Conservation (phyloP, 371 early-diverging fungal species). For the Phascolomyces articulosus region DNA sequence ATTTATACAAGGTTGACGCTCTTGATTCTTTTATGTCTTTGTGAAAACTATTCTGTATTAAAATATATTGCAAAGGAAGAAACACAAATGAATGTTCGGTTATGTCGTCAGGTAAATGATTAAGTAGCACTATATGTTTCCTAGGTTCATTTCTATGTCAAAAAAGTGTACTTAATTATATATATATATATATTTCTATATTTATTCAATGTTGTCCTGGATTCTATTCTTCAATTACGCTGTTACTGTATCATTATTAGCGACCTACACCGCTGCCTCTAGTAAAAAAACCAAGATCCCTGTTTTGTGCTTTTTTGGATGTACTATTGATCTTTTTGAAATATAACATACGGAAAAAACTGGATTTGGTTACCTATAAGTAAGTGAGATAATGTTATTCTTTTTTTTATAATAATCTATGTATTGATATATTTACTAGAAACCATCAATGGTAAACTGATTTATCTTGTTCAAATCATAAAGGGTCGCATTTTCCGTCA, state of each 20-base stretch:
- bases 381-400: slow-evolving; percentile 15
- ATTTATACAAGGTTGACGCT: slow-evolving; percentile 50
- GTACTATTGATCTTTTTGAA: slow-evolving; percentile 50
- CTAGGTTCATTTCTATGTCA: neutral
- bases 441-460: too few species aligned
- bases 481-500: slow-evolving; percentile 43
- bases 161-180: too few species aligned
- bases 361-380: slow-evolving; percentile 54
- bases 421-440: neutral
- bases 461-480: neutral
- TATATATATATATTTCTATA: too few species aligned
- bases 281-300: slow-evolving; percentile 39
- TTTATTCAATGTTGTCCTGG: too few species aligned
- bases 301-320: slow-evolving; percentile 48
- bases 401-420: too few species aligned
- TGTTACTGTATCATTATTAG: slow-evolving; percentile 10
- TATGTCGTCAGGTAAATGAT: slow-evolving; percentile 41
- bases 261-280: slow-evolving; percentile 52
- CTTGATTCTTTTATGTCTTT: slow-evolving; percentile 40
- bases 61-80: slow-evolving; percentile 29
- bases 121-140: neutral
- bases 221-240: neutral
- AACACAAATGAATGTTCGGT: slow-evolving; percentile 15
- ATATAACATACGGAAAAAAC: slow-evolving; percentile 58
- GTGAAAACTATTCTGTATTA: slow-evolving; percentile 37